Base-by-base conservation (phyloP, 805 yeast species). In the Candida stauntonica region DNA sequence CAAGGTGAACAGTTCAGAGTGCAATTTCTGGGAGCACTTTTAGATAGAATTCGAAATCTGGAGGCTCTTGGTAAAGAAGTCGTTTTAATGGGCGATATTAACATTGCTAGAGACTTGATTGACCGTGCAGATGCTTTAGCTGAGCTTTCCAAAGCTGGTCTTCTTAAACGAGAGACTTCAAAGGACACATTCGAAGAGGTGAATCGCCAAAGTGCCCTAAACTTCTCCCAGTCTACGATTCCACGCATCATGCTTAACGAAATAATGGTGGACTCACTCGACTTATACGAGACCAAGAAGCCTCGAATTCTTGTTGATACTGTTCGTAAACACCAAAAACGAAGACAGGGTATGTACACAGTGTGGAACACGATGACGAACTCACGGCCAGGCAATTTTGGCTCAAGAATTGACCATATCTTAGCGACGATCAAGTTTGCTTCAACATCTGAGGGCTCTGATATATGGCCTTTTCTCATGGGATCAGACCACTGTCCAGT, bases 401-500 rank as follows among this genome's bases (percentile, higher is more conserved):
- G 99, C 0, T 83, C 96, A 2, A 67, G 99, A 37, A 81, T 91
- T 17, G 99, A 91, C 58, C 72, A 81, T 48, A 79, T 91, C 5
- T 58, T 88, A 6, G 60, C 73, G 0, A 72, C 82, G n/a, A n/a
- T n/a, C n/a, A n/a, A n/a, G n/a, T n/a, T n/a, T n/a, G n/a, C n/a
- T 7, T 55, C 72, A 2, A 44, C 54, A 3, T 59, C 67, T 31
- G n/a, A n/a, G n/a, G n/a, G n/a, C n/a, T 70, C 77, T 1, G 60
- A 58, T 29, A 84, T 85, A n/a, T 72, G 84, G 72, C 81, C 87
- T 0, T 69, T 69, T 31, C 51, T 89, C 1, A 64, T 73, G 57
- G 99, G 99, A 0, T 86, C 96, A 0, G 99, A 91, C 58, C 99
- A 91, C 61, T 91, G 98, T 59, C 99, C 99, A 0, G 76, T 87